Evolutionary conservation across 768 basidiomycete species (phyloP), one percentile per base, ranked within the genome.

Genomic region (Lactarius akahatsu): DNA sequence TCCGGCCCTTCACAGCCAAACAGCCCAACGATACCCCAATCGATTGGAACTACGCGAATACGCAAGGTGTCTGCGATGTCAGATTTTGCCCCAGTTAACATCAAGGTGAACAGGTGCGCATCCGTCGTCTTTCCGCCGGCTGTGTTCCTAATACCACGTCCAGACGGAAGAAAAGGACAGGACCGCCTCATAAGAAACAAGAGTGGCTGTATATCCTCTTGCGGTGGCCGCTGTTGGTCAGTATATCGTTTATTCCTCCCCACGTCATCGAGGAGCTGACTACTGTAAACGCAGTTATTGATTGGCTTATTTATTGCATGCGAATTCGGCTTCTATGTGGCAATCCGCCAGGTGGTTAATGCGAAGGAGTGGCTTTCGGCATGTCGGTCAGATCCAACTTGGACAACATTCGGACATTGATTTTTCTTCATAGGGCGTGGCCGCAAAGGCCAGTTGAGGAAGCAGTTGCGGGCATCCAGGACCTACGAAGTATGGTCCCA

Each of bases 301-400:
- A 91, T 98, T 40, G 92, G 93, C 71, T 61, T 87, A 6, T 85
- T 97, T 76, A 97, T 98, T 63, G 82, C 86, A 45, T 81, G 81
- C 16, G 90, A 98, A 76, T 98, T 98, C 74, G 82, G 91, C 16
- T 75, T 90, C 32, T 99, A 99, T 72, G 85, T 98, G 45, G 69
- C 92, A 41, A 92, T 94, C 57, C 82, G 96, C 18, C 96, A 99
- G 75, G 73, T 96, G 20, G 97, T 99, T 52, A 98, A 98, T 73
- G 83, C 92, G 4, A 93, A 97, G 74, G 96, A 99, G 77, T 98
- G 88, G 86, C 74, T 96, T 54, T 86, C 89, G 30, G 94, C 94
- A 57, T 98, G 95, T 95, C 74, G 70, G 80, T 74, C 50, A 13
- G 1, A 26, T 55, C 4, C 32, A 18, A 5, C 23, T 20, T 36